Conservation (phyloP, 31 red algal species). For the Porphyra umbilicalis region DNA sequence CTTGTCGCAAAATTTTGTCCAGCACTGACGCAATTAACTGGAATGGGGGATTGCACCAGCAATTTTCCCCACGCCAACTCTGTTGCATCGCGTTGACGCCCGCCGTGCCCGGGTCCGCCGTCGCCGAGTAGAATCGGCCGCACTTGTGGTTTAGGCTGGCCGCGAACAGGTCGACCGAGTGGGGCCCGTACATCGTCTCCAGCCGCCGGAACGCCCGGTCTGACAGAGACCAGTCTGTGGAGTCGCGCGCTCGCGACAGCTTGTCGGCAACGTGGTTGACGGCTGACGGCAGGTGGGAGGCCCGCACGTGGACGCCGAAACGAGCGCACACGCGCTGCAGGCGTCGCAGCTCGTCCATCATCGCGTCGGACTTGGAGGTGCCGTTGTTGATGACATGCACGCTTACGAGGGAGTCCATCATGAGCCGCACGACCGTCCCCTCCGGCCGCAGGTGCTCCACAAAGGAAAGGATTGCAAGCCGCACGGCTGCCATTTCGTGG, state of each 20-base stretch:
- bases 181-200: too few species aligned
- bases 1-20: too few species aligned
- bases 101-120: too few species aligned
- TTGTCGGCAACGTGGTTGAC: constrained; percentile 2
- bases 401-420: not conserved
- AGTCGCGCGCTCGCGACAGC: constrained; percentile 2
- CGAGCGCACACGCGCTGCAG: not conserved
- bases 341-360: not conserved
- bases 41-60: too few species aligned
- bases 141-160: too few species aligned
- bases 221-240: constrained; percentile 2
- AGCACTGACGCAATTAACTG: too few species aligned
- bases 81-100: too few species aligned
- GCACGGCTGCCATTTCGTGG: not conserved
- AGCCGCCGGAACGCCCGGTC: not conserved
- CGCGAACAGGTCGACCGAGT: too few species aligned
- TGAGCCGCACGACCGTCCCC: too few species aligned
- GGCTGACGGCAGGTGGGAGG: not conserved
- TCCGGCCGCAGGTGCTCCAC: too few species aligned
- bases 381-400: constrained; percentile 11
- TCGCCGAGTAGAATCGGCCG: too few species aligned
- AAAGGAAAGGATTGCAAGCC: not conserved
- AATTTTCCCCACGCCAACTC: too few species aligned
- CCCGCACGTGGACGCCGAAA: not conserved
- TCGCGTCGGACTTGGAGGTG: not conserved